Percentiles rank a stretch among this genome's conserved stretches.
Conservation (phyloP, 139 green algal species). For the Asterochloris erici region DNA sequence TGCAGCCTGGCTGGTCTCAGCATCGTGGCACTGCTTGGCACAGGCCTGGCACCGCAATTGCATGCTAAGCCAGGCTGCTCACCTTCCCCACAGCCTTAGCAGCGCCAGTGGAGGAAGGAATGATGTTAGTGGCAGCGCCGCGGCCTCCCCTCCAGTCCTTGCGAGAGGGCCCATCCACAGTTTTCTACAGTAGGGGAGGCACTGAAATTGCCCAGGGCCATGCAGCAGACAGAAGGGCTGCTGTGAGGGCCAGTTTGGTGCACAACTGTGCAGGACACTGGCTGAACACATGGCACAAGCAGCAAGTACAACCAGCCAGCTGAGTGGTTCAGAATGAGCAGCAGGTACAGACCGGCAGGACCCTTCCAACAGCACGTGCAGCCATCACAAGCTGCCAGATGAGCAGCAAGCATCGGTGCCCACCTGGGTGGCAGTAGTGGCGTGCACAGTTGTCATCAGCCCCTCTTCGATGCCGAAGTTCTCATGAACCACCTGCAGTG, state of each 20-base stretch:
- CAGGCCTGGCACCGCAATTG: not conserved
- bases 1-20: too few relatives aligned
- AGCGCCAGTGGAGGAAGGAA: conserved; percentile 94
- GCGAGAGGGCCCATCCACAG: conserved; percentile 91
- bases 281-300: too few relatives aligned
- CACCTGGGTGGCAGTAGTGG: conserved; percentile 93
- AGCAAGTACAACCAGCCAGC: too few relatives aligned
- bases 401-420: too few relatives aligned
- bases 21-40: not conserved
- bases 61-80: not conserved
- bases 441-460: conserved; percentile 97
- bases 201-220: too few relatives aligned
- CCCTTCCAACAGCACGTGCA: too few relatives aligned
- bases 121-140: conserved; percentile 93
- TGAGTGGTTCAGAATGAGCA: too few relatives aligned
- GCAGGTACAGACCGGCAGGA: too few relatives aligned
- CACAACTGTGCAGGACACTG: too few relatives aligned
- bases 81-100: conserved; percentile 90
- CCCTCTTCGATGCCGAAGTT: conserved; percentile 84
- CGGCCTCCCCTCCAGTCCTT: conserved; percentile 98
- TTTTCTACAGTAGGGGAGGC: conserved; percentile 65
- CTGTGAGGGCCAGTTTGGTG: too few relatives aligned
- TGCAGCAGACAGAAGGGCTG: too few relatives aligned
- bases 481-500: conserved; percentile 74
- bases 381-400: too few relatives aligned